phyloP scores from a whole-genome alignment of 2,329 filamentous ascomycete genomes.

The Diaporthe amygdali region DNA sequence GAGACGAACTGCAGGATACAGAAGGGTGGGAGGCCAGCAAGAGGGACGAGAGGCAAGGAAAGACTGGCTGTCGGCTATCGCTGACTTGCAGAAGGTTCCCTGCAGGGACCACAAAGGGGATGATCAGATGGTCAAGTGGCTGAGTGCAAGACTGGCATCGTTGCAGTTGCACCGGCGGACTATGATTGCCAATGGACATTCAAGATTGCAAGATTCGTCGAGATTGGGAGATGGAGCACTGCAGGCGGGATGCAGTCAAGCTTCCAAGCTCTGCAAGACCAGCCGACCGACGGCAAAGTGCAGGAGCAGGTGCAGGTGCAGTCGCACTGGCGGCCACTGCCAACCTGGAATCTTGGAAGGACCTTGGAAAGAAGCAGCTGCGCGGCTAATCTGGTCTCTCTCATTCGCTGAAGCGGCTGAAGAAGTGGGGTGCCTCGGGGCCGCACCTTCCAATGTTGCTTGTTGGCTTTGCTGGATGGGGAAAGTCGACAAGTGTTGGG shows the following conservation, averaged over 20 bases:
- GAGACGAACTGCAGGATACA: neutral
- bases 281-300: conserved; percentile 5
- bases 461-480: neutral
- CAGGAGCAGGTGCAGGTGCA: neutral
- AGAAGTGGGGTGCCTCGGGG: neutral
- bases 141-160: neutral
- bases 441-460: neutral
- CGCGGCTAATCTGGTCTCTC: conserved; percentile 2
- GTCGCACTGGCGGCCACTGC: neutral
- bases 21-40: neutral
- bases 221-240: neutral
- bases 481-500: neutral
- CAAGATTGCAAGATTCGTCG: neutral
- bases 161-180: neutral
- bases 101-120: neutral
- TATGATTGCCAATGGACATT: neutral
- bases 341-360: neutral
- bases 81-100: neutral
- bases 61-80: neutral
- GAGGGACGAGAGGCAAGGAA: neutral
- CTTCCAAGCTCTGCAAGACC: neutral
- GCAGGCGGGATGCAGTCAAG: neutral
- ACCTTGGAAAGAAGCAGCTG: neutral
- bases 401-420: conserved; percentile 10
- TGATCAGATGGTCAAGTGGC: neutral